phyloP scores from a whole-genome alignment of 495 filamentous ascomycete species.

The Talaromyces adpressus region DNA sequence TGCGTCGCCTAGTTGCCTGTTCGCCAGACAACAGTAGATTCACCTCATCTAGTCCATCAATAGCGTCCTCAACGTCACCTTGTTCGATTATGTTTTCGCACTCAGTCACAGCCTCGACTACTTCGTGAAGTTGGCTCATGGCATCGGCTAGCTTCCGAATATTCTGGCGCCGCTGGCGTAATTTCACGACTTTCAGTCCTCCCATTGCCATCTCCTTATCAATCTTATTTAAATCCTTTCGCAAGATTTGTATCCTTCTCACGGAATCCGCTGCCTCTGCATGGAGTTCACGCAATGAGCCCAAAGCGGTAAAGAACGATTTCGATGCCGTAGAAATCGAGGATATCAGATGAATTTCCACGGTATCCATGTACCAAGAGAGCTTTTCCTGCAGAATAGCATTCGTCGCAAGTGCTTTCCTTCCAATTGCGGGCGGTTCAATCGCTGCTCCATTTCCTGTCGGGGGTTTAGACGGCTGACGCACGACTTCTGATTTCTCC shows the following conservation, averaged over 20 bases:
- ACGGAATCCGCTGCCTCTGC: conserved; percentile 90
- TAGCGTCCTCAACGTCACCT: conserved; percentile 71
- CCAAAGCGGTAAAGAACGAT: conserved; percentile 93
- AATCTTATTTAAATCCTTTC: conserved; percentile 69
- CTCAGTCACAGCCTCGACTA: conserved; percentile 65
- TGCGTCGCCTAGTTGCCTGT: conserved; percentile 21
- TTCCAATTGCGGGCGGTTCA: conserved; percentile 45
- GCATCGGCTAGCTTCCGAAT: conserved; percentile 74
- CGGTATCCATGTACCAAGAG: conserved; percentile 99
- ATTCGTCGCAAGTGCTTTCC: conserved; percentile 91
- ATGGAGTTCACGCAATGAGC: conserved; percentile 84
- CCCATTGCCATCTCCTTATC: conserved; percentile 84
- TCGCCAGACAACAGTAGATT: conserved; percentile 75
- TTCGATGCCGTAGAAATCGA: conserved; percentile 92
- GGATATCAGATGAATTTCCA: conserved; percentile 94
- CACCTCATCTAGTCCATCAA: conserved; percentile 65
- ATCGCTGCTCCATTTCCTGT: conserved; percentile 53
- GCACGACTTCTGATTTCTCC: conserved; percentile 87
- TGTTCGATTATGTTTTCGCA: conserved; percentile 78
- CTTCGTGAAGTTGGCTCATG: conserved; percentile 70
- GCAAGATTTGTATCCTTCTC: conserved; percentile 70
- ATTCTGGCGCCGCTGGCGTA: conserved; percentile 77
- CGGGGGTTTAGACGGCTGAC: conserved; percentile 51
- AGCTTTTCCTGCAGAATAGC: conserved; percentile 98
- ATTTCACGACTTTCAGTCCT: conserved; percentile 78